These are phyloP conservation scores for Nakaseomyces delphensis DNA, from an alignment of 1,139 yeast genomes.

Conservation along the genomic window DNA sequence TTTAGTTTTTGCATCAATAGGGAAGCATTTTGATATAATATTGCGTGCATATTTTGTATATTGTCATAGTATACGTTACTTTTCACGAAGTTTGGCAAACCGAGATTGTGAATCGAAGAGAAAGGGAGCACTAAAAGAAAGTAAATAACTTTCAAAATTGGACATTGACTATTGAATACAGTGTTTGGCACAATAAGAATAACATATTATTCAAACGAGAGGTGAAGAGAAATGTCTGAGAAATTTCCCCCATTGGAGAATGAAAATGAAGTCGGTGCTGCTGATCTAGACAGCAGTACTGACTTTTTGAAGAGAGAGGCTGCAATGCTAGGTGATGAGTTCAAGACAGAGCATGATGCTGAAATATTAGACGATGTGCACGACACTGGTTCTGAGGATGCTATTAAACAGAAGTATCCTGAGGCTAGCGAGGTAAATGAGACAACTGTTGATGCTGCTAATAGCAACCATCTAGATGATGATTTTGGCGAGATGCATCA, in stretches of 20 bases:
- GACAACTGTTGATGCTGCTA: constrained; percentile 15
- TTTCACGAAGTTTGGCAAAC: too few species aligned
- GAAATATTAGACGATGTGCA: constrained; percentile 36
- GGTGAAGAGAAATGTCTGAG: constrained; percentile 51
- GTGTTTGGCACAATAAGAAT: too few species aligned
- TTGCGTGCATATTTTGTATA: not conserved
- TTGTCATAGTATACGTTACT: not conserved
- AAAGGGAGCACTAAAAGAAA: not conserved
- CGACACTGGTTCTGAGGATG: constrained; percentile 38
- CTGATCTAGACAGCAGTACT: constrained; percentile 31
- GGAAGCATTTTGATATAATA: too few species aligned
- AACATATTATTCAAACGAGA: not conserved
- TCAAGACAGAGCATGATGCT: constrained; percentile 58
- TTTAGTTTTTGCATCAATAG: not conserved
- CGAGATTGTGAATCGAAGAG: too few species aligned
- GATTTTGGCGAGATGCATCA: constrained; percentile 29
- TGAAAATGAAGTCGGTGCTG: constrained; percentile 32
- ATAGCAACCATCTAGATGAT: constrained; percentile 29
- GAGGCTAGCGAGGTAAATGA: constrained; percentile 28
- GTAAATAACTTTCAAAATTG: not conserved
- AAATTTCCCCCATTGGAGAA: constrained; percentile 78
- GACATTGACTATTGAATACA: too few species aligned
- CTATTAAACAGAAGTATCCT: constrained; percentile 61
- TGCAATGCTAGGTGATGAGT: constrained; percentile 72
- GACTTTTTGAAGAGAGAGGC: constrained; percentile 82